These are phyloP conservation scores for Lentinus brumalis DNA, from an alignment of 768 basidiomycete genomes.

Conservation along the genomic window DNA sequence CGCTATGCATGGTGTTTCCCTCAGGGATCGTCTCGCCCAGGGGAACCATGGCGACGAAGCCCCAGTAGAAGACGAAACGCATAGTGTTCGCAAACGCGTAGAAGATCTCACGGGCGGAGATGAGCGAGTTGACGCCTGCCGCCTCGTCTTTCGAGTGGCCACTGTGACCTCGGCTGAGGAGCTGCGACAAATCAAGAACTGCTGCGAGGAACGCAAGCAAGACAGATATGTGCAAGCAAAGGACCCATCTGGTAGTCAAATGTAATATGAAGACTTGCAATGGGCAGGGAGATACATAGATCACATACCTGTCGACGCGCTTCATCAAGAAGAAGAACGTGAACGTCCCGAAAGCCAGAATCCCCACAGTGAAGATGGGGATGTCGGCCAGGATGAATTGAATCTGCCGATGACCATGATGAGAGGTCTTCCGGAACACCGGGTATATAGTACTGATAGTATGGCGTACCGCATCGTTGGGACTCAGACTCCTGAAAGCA, in stretches of 20 bases:
- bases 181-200: slow-evolving; percentile 61
- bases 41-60: slow-evolving; percentile 61
- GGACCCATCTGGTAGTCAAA: slow-evolving; percentile 31
- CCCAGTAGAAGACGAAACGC: slow-evolving; percentile 71
- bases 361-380: slow-evolving; percentile 65
- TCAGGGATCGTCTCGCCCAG: slow-evolving; percentile 37
- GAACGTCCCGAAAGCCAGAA: slow-evolving; percentile 63
- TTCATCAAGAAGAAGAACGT: slow-evolving; percentile 56
- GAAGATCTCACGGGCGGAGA: slow-evolving; percentile 58
- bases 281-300: slow-evolving; percentile 39
- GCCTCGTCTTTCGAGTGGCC: slow-evolving; percentile 19
- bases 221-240: slow-evolving; percentile 58
- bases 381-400: slow-evolving; percentile 62
- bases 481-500: slow-evolving; percentile 39
- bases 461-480: slow-evolving; percentile 46
- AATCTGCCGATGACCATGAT: slow-evolving; percentile 38
- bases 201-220: slow-evolving; percentile 63
- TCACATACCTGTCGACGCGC: slow-evolving; percentile 52
- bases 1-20: slow-evolving; percentile 46
- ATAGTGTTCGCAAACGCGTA: slow-evolving; percentile 58
- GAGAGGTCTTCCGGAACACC: not conserved
- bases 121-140: slow-evolving; percentile 37
- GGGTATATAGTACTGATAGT: slow-evolving; percentile 12
- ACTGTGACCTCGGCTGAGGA: slow-evolving; percentile 44
- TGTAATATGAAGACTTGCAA: not conserved